Evolutionary conservation across 164 flowering plant species (phyloP).

Genomic region (Dillenia suffruticosa): DNA sequence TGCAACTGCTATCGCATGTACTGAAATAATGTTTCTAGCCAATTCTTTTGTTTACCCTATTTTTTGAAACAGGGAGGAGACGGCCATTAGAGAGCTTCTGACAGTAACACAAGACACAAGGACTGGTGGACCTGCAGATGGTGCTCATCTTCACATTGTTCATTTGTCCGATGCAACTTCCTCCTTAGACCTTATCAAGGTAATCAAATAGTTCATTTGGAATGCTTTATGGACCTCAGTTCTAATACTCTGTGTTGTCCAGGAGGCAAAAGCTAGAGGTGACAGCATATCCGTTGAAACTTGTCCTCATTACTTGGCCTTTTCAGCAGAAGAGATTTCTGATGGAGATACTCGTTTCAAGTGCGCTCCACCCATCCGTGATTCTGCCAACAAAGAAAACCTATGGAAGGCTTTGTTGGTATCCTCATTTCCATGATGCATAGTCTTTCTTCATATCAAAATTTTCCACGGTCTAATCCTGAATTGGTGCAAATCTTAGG

Average conservation of each 20-base stretch:
- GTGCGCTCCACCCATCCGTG: constrained; percentile 94
- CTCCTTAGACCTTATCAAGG: constrained; percentile 83
- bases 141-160: constrained; percentile 96
- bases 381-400: constrained; percentile 64
- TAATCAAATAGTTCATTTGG: constrained; percentile 11
- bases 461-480: too few relatives aligned
- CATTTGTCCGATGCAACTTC: constrained; percentile 86
- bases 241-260: constrained; percentile 6
- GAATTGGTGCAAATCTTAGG: constrained; percentile 35
- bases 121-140: constrained; percentile 69
- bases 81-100: constrained; percentile 75
- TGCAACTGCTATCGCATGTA: not conserved
- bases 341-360: constrained; percentile 97
- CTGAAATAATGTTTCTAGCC: not conserved
- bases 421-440: constrained; percentile 8
- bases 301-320: constrained; percentile 94
- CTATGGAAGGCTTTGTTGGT: constrained; percentile 88
- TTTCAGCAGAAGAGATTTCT: constrained; percentile 85
- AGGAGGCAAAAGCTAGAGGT: constrained; percentile 79
- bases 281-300: constrained; percentile 91
- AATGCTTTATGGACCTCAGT: not conserved
- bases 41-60: not conserved
- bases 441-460: too few relatives aligned
- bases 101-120: constrained; percentile 62
- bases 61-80: constrained; percentile 71